A percentile compares a stretch with the other conserved stretches of the same genome.
Evolutionary conservation across 2,329 filamentous ascomycete species (phyloP).

Genomic region (Berkeleyomyces basicola): DNA sequence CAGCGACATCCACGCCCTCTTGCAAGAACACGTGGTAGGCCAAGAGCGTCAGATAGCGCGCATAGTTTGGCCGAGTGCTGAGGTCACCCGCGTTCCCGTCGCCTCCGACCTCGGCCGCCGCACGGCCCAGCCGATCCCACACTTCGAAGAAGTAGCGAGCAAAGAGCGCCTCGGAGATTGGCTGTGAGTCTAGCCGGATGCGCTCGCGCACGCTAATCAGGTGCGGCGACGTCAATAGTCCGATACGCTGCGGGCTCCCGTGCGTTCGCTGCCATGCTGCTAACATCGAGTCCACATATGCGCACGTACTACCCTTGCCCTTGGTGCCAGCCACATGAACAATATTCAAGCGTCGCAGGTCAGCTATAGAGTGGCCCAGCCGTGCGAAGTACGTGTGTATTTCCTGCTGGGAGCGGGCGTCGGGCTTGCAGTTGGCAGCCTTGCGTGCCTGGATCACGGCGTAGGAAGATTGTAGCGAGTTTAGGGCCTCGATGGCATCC

Average conservation of each 20-base stretch:
- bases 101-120: conserved; percentile 19
- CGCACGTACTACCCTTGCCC: conserved; percentile 58
- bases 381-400: conserved; percentile 63
- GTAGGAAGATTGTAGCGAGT: conserved; percentile 81
- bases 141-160: conserved; percentile 52
- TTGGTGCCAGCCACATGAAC: conserved; percentile 62
- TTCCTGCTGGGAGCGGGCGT: conserved; percentile 54
- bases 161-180: conserved; percentile 42
- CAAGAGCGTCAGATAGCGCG: conserved; percentile 47
- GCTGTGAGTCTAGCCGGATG: conserved; percentile 43
- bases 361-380: conserved; percentile 53
- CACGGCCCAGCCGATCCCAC: conserved; percentile 37
- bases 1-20: conserved; percentile 43
- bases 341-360: conserved; percentile 45
- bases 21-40: conserved; percentile 49
- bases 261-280: conserved; percentile 27
- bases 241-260: conserved; percentile 29
- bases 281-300: conserved; percentile 48
- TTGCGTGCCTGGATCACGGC: conserved; percentile 62
- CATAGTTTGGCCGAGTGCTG: conserved; percentile 35
- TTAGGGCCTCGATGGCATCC: conserved; percentile 76
- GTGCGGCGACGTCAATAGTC: conserved; percentile 54
- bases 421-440: conserved; percentile 55
- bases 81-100: background rate
- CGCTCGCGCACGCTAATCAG: conserved; percentile 50